Percentiles rank a stretch among this genome's conserved stretches.
These are phyloP conservation scores for Patellaria atrata DNA, from an alignment of 495 filamentous ascomycete species.

Conservation along the genomic window DNA sequence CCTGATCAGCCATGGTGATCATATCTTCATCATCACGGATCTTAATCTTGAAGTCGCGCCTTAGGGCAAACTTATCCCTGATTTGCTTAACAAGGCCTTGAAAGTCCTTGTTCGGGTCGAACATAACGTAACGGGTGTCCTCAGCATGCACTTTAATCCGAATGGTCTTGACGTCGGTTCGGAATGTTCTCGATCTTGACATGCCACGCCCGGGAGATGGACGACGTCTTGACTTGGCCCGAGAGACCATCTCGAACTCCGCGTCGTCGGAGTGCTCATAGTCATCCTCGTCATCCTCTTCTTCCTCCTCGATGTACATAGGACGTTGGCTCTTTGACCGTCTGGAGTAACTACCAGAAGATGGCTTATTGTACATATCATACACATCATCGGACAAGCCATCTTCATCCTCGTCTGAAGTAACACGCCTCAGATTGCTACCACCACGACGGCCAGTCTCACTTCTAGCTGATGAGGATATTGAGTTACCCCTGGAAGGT, in stretches of 20 bases:
- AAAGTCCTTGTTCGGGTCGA: slow-evolving; percentile 57
- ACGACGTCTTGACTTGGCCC: slow-evolving; percentile 14
- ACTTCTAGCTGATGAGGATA: slow-evolving; percentile 2
- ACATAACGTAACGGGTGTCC: slow-evolving; percentile 90
- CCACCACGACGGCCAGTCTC: slow-evolving; percentile 14
- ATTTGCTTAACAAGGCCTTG: slow-evolving; percentile 61
- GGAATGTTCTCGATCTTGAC: slow-evolving; percentile 24
- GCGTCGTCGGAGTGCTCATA: slow-evolving; percentile 51
- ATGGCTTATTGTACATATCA: slow-evolving; percentile 42
- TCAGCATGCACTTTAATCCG: slow-evolving; percentile 83
- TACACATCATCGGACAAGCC: slow-evolving; percentile 54
- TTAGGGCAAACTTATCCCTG: slow-evolving; percentile 68
- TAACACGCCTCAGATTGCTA: slow-evolving; percentile 9
- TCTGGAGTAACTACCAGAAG: slow-evolving; percentile 3
- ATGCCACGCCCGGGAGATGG: slow-evolving; percentile 17
- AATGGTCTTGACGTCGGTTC: slow-evolving; percentile 41
- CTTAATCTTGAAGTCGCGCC: slow-evolving; percentile 61
- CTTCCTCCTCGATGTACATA: slow-evolving; percentile 40
- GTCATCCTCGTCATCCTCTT: slow-evolving; percentile 39
- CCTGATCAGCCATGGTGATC: slow-evolving; percentile 93
- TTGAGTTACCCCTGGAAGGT: slow-evolving; percentile 10
- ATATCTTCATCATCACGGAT: slow-evolving; percentile 77
- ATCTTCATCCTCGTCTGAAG: slow-evolving; percentile 28
- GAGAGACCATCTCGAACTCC: slow-evolving; percentile 69
- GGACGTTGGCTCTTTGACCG: slow-evolving; percentile 14